These are phyloP conservation scores for Flaveria sonorensis DNA, from an alignment of 129 eudicot genomes.

Conservation along the genomic window DNA sequence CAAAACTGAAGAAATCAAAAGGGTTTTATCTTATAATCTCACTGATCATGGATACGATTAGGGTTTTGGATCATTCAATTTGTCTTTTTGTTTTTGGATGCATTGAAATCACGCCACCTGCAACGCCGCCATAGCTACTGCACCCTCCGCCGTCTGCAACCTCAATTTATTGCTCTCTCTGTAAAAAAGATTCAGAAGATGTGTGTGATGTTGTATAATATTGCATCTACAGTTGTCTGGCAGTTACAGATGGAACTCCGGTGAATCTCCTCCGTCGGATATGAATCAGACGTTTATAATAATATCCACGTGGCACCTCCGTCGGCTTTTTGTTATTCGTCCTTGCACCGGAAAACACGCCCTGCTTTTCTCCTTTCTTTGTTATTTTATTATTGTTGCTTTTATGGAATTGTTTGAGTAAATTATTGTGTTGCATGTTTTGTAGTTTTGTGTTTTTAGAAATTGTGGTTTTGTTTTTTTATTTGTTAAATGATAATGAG, in stretches of 20 bases:
- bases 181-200: slow-evolving; percentile 15
- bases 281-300: slow-evolving; percentile 45
- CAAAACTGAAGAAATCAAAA: slow-evolving; percentile 12
- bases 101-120: slow-evolving; percentile 80
- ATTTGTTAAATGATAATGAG: too few relatives aligned
- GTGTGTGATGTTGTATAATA: slow-evolving; percentile 40
- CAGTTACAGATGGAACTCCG: slow-evolving; percentile 47
- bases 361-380: slow-evolving; percentile 33
- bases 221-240: slow-evolving; percentile 66
- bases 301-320: slow-evolving; percentile 52
- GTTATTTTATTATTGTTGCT: background rate
- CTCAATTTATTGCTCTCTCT: slow-evolving; percentile 46
- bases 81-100: slow-evolving; percentile 43
- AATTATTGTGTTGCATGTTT: too few relatives aligned
- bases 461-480: too few relatives aligned
- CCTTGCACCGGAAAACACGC: slow-evolving; percentile 93
- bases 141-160: slow-evolving; percentile 45
- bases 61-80: background rate
- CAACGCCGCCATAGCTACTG: slow-evolving; percentile 88
- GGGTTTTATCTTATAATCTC: too few relatives aligned
- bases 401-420: background rate
- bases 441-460: too few relatives aligned
- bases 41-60: too few relatives aligned
- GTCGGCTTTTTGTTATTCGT: slow-evolving; percentile 71
- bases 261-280: slow-evolving; percentile 52